These are phyloP conservation scores for Aspergillus affinis DNA, from an alignment of 495 filamentous ascomycete genomes.

Conservation along the genomic window DNA sequence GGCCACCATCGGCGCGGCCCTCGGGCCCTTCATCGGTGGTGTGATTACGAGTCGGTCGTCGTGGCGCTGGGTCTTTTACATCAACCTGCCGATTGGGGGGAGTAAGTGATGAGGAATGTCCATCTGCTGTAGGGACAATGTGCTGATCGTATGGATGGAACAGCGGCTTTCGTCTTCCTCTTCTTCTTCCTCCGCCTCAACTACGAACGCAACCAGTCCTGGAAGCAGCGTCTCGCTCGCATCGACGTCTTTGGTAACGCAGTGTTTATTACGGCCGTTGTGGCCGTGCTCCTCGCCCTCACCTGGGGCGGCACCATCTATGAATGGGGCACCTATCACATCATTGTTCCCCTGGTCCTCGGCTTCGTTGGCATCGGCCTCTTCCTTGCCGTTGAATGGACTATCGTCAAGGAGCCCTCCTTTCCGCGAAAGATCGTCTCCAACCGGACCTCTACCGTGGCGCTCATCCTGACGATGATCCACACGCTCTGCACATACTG, in stretches of 20 bases:
- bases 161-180: too few species aligned
- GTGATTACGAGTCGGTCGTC: slow-evolving; percentile 21
- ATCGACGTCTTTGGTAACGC: too few species aligned
- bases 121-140: too few species aligned
- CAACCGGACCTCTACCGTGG: slow-evolving; percentile 5
- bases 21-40: slow-evolving; percentile 33
- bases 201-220: background rate
- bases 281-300: too few species aligned
- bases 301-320: too few species aligned
- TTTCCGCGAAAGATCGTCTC: slow-evolving; percentile 6
- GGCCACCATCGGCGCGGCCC: slow-evolving; percentile 20
- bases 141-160: too few species aligned
- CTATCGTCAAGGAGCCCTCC: background rate
- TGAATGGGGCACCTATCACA: too few species aligned
- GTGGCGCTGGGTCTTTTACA: slow-evolving; percentile 37
- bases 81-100: slow-evolving; percentile 46
- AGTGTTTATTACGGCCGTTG: too few species aligned
- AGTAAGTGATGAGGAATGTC: slow-evolving; percentile 1
- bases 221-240: background rate
- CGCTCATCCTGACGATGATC: background rate
- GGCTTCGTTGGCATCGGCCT: slow-evolving; percentile 3
- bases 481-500: background rate
- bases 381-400: background rate
- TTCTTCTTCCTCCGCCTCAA: too few species aligned
- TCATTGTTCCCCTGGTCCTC: slow-evolving; percentile 1